These are phyloP conservation scores for Metschnikowia lochheadii DNA, from an alignment of 805 yeast genomes.

Conservation along the genomic window DNA sequence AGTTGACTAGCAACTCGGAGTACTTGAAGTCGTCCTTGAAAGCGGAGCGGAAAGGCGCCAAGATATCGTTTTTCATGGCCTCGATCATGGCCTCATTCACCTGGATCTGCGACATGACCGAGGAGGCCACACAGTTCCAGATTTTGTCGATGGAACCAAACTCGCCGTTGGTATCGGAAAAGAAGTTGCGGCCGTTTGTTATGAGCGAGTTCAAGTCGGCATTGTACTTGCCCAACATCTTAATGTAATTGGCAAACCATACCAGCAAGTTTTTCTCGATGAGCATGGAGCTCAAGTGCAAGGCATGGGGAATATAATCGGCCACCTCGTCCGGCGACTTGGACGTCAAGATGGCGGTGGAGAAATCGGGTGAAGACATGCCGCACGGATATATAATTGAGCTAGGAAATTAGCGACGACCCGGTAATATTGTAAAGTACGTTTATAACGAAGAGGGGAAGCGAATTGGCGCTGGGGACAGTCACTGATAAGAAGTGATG, in stretches of 20 bases:
- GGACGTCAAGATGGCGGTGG: constrained; percentile 38
- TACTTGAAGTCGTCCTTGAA: constrained; percentile 51
- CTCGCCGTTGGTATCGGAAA: constrained; percentile 21
- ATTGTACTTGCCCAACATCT: constrained; percentile 19
- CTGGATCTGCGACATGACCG: constrained; percentile 46
- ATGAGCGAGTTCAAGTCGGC: constrained; percentile 20
- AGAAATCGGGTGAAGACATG: constrained; percentile 19
- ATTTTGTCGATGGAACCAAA: constrained; percentile 39
- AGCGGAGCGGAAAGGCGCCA: constrained; percentile 51
- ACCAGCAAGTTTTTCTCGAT: constrained; percentile 27
- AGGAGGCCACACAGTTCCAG: constrained; percentile 46
- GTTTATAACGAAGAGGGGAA: neutral
- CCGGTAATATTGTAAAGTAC: neutral
- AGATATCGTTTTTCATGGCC: constrained; percentile 49
- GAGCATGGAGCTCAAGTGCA: constrained; percentile 27
- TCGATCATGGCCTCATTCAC: constrained; percentile 47
- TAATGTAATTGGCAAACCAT: constrained; percentile 31
- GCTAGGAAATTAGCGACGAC: neutral
- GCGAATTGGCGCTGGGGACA: neutral
- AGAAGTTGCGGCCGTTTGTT: constrained; percentile 21
- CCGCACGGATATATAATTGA: neutral
- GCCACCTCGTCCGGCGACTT: constrained; percentile 42
- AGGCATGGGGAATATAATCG: constrained; percentile 32
- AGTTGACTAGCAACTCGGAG: constrained; percentile 51
- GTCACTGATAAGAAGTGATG: neutral